phyloP scores from a whole-genome alignment of 495 filamentous ascomycete genomes.

The Rhizodiscina lignyota region DNA sequence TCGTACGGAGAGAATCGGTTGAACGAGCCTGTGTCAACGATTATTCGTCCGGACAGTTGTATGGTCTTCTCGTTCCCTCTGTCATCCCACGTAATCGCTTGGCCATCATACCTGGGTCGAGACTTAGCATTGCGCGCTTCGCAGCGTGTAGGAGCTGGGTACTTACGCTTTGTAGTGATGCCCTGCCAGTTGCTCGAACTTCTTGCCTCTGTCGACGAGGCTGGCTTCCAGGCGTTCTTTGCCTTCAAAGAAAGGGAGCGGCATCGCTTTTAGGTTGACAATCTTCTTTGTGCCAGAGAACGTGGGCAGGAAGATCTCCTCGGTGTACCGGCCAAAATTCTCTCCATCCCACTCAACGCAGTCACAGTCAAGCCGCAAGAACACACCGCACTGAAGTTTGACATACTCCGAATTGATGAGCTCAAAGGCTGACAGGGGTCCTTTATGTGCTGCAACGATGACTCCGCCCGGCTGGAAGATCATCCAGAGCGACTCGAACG shows the following conservation, averaged over 20 bases:
- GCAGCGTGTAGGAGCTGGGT: no score
- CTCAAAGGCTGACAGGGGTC: conserved; percentile 23
- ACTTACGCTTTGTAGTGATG: conserved; percentile 48
- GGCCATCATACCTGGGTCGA: no score
- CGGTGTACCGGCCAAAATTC: conserved; percentile 32
- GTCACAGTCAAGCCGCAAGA: no score
- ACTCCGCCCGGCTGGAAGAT: conserved; percentile 32
- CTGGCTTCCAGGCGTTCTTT: conserved; percentile 20
- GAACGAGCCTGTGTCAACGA: conserved; percentile 33
- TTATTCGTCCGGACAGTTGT: conserved; percentile 36
- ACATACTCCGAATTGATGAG: conserved; percentile 19
- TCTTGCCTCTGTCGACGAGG: conserved; percentile 20
- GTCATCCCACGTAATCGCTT: no score
- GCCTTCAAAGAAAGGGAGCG: conserved; percentile 36
- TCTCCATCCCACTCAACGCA: conserved; percentile 47
- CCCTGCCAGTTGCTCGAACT: conserved; percentile 31
- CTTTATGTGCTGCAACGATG: conserved; percentile 21
- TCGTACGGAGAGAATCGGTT: conserved; percentile 24
- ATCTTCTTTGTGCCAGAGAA: conserved; percentile 43
- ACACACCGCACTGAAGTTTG: conserved; percentile 21
- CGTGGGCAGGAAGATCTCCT: conserved; percentile 25
- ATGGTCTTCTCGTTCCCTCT: no score
- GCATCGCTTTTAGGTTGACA: conserved; percentile 35
- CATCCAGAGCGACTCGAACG: conserved; percentile 38
- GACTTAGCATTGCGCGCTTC: no score